phyloP scores from a whole-genome alignment of 2,329 filamentous ascomycete genomes.

The Botrytis pseudocinerea region DNA sequence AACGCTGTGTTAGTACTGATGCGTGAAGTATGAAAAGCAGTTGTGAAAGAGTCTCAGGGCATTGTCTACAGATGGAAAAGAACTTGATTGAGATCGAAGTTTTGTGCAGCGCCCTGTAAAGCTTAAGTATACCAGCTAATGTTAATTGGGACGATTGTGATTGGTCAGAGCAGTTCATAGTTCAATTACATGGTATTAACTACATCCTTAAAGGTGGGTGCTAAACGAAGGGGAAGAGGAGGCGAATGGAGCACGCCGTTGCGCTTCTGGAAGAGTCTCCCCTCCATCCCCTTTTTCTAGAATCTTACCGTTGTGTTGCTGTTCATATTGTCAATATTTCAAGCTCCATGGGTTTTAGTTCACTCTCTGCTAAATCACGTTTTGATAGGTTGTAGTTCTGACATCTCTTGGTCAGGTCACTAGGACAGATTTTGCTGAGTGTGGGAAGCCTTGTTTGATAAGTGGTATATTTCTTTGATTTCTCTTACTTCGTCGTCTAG shows the following conservation, averaged over 20 bases:
- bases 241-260: not conserved
- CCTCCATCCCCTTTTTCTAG: not conserved
- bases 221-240: not conserved
- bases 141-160: not conserved
- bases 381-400: not conserved
- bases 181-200: not conserved
- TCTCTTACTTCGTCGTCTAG: not conserved
- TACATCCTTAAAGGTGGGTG: not conserved
- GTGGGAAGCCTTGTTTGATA: not conserved
- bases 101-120: not conserved
- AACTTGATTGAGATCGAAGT: not conserved
- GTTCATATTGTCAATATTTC: not conserved
- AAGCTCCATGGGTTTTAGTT: not conserved
- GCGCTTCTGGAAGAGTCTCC: not conserved
- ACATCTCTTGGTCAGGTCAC: not conserved
- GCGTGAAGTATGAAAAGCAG: not conserved
- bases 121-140: not conserved
- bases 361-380: not conserved
- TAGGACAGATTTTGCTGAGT: not conserved
- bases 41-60: not conserved
- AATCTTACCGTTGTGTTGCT: not conserved
- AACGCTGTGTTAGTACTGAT: not conserved
- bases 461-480: not conserved
- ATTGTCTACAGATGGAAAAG: not conserved
- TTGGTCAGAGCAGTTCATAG: not conserved